These are phyloP conservation scores for Podila horticola DNA, from an alignment of 192 early-diverging fungal genomes.

Conservation along the genomic window DNA sequence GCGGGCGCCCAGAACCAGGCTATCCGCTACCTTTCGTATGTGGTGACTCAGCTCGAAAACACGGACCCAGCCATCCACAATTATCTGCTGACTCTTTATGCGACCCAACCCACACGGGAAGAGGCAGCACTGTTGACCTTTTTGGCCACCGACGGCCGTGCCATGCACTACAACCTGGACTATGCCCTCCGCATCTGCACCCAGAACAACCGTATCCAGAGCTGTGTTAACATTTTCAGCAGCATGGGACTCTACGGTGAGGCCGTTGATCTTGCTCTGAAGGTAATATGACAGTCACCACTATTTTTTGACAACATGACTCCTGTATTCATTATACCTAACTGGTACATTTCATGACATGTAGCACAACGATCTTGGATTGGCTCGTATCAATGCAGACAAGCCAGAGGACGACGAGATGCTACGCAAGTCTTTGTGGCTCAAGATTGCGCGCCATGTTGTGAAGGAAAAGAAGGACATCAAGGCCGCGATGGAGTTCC, in stretches of 20 bases:
- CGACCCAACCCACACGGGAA: slow-evolving; percentile 70
- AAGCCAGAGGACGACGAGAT: slow-evolving; percentile 88
- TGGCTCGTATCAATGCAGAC: slow-evolving; percentile 93
- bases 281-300: slow-evolving; percentile 55
- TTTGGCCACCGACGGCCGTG: slow-evolving; percentile 77
- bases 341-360: no score
- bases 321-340: no score
- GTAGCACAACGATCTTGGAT: slow-evolving; percentile 84
- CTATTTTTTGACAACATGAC: not conserved
- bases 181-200: slow-evolving; percentile 93
- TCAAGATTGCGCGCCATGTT: slow-evolving; percentile 92
- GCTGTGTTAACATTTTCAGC: slow-evolving; percentile 91
- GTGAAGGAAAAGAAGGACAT: slow-evolving; percentile 88
- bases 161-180: slow-evolving; percentile 89
- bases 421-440: slow-evolving; percentile 89
- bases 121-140: slow-evolving; percentile 81
- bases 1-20: slow-evolving; percentile 77
- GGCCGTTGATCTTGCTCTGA: slow-evolving; percentile 89
- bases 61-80: slow-evolving; percentile 94
- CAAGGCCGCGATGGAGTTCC: slow-evolving; percentile 85
- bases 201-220: slow-evolving; percentile 82
- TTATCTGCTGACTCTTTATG: slow-evolving; percentile 85
- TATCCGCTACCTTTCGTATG: slow-evolving; percentile 87
- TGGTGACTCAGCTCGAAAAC: slow-evolving; percentile 79
- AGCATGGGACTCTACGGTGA: slow-evolving; percentile 90